Base-by-base conservation (phyloP, 2,329 filamentous ascomycete genomes). In the Penicillium polonicum region DNA sequence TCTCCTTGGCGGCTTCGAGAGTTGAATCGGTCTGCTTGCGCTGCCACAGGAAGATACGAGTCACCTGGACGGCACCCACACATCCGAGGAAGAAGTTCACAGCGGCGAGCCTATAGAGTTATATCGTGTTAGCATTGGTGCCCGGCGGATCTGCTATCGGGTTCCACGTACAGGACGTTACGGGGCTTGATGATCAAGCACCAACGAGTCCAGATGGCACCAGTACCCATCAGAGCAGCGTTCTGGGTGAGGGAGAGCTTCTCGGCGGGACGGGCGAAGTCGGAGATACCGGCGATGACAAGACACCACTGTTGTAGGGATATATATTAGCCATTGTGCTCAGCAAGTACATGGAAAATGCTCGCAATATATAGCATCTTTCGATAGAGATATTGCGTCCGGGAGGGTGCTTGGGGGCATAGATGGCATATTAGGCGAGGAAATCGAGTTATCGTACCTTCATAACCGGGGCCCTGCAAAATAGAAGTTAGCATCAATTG, bases 31-130 rank as follows among this genome's bases (percentile, higher is more conserved):
- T 87, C 71, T 87, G 77, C 60, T 81, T 83, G 64, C 80, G 76
- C 57, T 68, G 72, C 75, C 87, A 88, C 69, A 85, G 55, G 67
- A 85, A 76, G 71, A 97, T 97, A 69, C 94, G 88, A 65, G 80
- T 80, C 65, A 91, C 83, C 82, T 99, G 94, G 65, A 91, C 83
- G 58, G 90, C 80, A 69, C 94, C 94, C 62, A 97, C 92, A 65
- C 88, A 80, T 70, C 90, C 93, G 68, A 99, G 89, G 84, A 97
- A 95, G 85, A 97, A 97, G 85, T 99, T 99, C 74, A 97, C 94
- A 55, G 92, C 87, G 60, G 94, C 94, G 59, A 99, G 87, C 60
- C 89, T 92, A 12, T 51, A 17, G 2, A 44, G 21, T 41, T 31
- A 33, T 43, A 23, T 41, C 33, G 12, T 23, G 38, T 66, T 60